A percentile compares a stretch with the other conserved stretches of the same genome.
phyloP scores from a whole-genome alignment of 441 rosid species.

The Corymbia citriodora region DNA sequence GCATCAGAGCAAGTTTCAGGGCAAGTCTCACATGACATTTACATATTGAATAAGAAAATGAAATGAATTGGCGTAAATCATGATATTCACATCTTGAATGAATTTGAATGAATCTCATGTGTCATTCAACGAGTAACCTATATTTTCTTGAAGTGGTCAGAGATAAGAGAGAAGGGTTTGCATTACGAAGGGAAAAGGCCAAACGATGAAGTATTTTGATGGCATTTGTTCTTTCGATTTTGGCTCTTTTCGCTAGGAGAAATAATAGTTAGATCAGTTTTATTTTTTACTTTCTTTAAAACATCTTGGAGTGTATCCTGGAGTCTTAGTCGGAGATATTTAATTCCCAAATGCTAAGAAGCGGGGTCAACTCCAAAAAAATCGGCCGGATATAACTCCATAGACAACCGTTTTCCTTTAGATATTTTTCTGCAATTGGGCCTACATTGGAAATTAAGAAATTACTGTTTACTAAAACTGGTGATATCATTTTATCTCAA shows the following conservation, averaged over 20 bases:
- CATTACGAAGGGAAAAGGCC: neutral
- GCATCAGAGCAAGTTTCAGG: too few relatives aligned
- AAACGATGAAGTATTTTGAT: neutral
- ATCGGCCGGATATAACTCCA: neutral
- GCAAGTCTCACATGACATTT: accelerated
- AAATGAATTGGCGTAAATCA: neutral
- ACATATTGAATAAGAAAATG: neutral
- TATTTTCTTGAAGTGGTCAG: neutral
- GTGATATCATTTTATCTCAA: neutral
- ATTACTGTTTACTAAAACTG: neutral
- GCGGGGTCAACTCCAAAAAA: neutral
- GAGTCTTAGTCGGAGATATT: neutral
- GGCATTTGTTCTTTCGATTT: neutral
- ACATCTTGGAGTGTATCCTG: neutral
- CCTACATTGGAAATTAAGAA: neutral
- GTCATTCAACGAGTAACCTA: neutral
- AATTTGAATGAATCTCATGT: neutral
- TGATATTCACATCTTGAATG: neutral
- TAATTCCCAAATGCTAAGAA: neutral
- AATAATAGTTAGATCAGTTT: neutral
- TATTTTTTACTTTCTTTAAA: neutral
- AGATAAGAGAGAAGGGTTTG: neutral
- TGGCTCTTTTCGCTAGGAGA: neutral
- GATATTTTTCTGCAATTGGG: neutral
- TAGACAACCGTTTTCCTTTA: neutral